Base-by-base conservation (phyloP, 257 asterid species). In the Solanum neorickii region DNA sequence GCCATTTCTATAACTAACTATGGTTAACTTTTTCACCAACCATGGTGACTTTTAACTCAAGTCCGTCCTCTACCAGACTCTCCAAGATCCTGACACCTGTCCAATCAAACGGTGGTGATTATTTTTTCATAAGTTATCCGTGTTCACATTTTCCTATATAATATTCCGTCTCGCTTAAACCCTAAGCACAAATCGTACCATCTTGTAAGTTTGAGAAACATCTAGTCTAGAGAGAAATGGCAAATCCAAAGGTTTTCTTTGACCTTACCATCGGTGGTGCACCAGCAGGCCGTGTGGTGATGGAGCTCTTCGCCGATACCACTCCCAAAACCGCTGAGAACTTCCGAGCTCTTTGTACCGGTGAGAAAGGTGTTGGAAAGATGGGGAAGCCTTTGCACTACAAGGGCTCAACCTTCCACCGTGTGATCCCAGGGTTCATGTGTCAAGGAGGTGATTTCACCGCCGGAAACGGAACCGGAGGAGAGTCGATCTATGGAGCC, bases 371-470 rank as follows among this genome's bases (percentile, higher is more conserved):
- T 29, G 42, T 0, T 21, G 98, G 96, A 11, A 90, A 35, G 84
- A 87, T 90, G 75, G 95, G 96, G 15, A 94, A 93, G 92, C 95
- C 98, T 2, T 95, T 93, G 88, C 96, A 94, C 95, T 92, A 87
- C 93, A 94, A 94, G 25, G 98, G 96, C 14, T 94, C 98, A 1
- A 0, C 83, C 4, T 94, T 93, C 94, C 98, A 93, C 92, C 95
- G 95, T 4, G 96, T 94, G 94, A 93, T 93, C 87, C 95, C 96
- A 39, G 90, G 90, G 20, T 94, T 94, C 94, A 94, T 94, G 96
- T 93, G 98, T 69, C 96, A 94, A 90, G 98, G 95, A 7, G 96
- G 98, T 15, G 96, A 94, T 46, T 94, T 94, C 94, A 94, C 95
- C 83, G 92, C 93, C 88, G 95, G 96, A 8, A 94, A 94, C 87